phyloP scores from a whole-genome alignment of 305 asterid species.

The Solanum hybrid region DNA sequence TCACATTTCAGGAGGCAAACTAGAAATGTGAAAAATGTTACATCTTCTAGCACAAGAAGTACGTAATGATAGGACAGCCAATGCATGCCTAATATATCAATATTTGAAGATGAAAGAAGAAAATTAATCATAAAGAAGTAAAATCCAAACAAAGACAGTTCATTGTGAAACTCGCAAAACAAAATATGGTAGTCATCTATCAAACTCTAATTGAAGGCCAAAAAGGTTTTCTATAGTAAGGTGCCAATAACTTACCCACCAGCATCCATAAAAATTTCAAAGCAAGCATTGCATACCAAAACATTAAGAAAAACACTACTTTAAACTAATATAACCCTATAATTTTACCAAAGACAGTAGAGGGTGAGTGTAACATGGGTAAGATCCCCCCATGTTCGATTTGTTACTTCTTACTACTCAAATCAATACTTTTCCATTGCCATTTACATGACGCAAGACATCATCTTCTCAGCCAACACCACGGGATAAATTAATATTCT shows the following conservation, averaged over 20 bases:
- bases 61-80: neutral
- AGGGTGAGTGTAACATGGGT: neutral
- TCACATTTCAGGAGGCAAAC: neutral
- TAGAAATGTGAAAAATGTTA: too few species aligned
- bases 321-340: too few species aligned
- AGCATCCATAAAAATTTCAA: too few species aligned
- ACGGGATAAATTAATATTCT: neutral
- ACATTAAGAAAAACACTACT: too few species aligned
- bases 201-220: too few species aligned
- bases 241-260: too few species aligned
- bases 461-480: neutral
- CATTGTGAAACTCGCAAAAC: too few species aligned
- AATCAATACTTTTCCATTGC: neutral
- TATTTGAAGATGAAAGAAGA: neutral
- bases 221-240: too few species aligned
- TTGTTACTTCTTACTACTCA: neutral
- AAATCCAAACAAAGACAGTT: too few species aligned
- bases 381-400: neutral
- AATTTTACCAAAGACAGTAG: too few species aligned
- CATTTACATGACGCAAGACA: neutral
- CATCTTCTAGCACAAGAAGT: neutral
- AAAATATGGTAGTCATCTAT: too few species aligned
- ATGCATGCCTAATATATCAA: neutral
- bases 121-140: neutral
- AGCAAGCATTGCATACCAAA: too few species aligned